Evolutionary conservation across 2,329 filamentous ascomycete species (phyloP), one percentile per base, ranked within the genome.

Genomic region (Penicillium rolfsii): DNA sequence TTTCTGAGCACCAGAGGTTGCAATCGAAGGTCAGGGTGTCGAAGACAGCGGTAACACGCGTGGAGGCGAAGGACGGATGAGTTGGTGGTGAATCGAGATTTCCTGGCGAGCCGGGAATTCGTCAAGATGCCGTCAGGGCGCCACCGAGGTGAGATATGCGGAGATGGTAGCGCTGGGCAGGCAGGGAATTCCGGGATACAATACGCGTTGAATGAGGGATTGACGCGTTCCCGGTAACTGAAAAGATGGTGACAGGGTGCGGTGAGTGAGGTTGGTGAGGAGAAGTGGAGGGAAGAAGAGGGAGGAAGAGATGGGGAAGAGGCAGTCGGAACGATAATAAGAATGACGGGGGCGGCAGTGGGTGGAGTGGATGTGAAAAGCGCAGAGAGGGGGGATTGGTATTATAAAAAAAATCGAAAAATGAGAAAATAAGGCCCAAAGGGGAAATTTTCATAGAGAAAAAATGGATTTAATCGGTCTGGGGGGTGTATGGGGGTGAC

Each of bases 261-360:
- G 57, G 26, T 36, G 26, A 56, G 53, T 54, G 41, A 58, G 55
- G 52, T 49, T 36, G 55, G 55, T 57, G 41, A 59, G 60, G 52
- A 60, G 58, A 49, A 55, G 58, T 64, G 63, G 59, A 64, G 62
- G 62, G 58, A 57, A 62, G 54, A 62, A 69, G 60, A 52, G 54
- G 19, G 19, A 62, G 58, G 52, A 45, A 53, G 61, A 60, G 57
- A 59, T 22, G 38, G 52, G 24, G 52, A 48, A 55, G 41, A 61
- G 43, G 49, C 52, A 59, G 58, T 61, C 60, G 62, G 59, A 65
- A 66, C 65, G 67, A 70, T 67, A 70, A 70, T 69, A 69, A 69
- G 68, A 65, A 65, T 67, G 69, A 68, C 60, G 65, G 69, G 65
- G 69, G 65, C 67, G 67, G 67, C 63, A 64, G 59, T 62, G 56